These are phyloP conservation scores for Polyplosphaeria fusca DNA, from an alignment of 495 filamentous ascomycete genomes.

Conservation along the genomic window DNA sequence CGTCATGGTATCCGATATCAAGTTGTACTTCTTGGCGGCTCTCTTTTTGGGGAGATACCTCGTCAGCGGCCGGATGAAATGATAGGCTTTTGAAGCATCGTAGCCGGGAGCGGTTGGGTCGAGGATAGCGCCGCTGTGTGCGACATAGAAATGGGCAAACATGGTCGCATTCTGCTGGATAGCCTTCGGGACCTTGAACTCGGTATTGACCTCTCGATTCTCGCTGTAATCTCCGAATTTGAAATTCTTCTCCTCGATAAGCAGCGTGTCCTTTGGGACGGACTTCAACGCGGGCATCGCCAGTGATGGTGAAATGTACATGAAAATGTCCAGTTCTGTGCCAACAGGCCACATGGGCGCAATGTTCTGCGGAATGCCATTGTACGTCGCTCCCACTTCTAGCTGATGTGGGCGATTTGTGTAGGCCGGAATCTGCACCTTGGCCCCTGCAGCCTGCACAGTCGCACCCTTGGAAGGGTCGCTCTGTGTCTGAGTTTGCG, in stretches of 20 bases:
- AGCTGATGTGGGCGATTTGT: conserved; percentile 57
- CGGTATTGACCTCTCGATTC: conserved; percentile 70
- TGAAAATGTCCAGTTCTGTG: conserved; percentile 72
- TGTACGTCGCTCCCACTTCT: conserved; percentile 64
- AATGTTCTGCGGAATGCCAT: conserved; percentile 67
- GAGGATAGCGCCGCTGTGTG: conserved; percentile 64
- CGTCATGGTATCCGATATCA: conserved; percentile 62
- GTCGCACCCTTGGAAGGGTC: conserved; percentile 19
- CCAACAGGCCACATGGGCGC: conserved; percentile 85
- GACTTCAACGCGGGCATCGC: conserved; percentile 63
- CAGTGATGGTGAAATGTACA: conserved; percentile 78
- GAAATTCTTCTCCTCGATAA: conserved; percentile 78
- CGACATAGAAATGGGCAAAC: conserved; percentile 90
- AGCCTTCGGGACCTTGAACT: conserved; percentile 68
- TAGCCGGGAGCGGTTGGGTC: conserved; percentile 72
- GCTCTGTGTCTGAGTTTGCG: conserved; percentile 42
- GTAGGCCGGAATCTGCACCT: conserved; percentile 62
- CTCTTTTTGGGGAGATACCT: conserved; percentile 92
- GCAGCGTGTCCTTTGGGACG: conserved; percentile 53
- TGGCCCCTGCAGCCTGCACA: conserved; percentile 32
- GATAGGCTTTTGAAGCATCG: conserved; percentile 69
- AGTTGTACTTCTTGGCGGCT: conserved; percentile 80
- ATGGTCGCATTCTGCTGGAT: conserved; percentile 92
- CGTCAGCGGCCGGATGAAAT: conserved; percentile 81
- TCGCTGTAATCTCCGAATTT: conserved; percentile 78